Evolutionary conservation across 2,329 filamentous ascomycete genomes (phyloP), one percentile per base, ranked within the genome.

Genomic region (Hymenoscyphus salicellus): DNA sequence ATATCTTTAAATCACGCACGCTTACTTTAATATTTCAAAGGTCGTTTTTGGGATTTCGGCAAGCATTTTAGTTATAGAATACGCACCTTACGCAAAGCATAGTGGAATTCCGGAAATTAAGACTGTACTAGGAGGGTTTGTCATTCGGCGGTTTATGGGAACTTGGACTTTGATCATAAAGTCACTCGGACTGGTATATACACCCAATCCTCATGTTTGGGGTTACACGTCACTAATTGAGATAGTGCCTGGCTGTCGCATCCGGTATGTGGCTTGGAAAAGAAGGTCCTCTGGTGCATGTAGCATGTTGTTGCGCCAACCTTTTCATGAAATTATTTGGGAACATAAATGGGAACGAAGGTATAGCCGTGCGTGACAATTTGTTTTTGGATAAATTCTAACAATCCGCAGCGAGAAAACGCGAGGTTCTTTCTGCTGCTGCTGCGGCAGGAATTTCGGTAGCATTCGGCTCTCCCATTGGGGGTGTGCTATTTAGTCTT

Each of bases 31-130:
- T n/a, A 5, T 8, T 5, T 60, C 36, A 14, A 56, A 57, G 93
- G 90, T 82, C 94, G 10, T 90, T 7, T 94, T 96, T 74, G 93
- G 94, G 30, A 82, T 87, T 43, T 86, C 84, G 64, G 92, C 95
- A 10, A 91, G 90, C 61, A 75, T 93, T 61, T 80, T 98, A 62
- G 93, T 98, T 16, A 87, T 89, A 72, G 86, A 89, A 71, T 98
- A 93, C 77, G 92, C 92, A 28, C 82, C 90, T 5, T 92, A 97
- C 78, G 94, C 94, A 58, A 94, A 91, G 75, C 94, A 98, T 74
- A 97, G 92, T 75, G 94, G 94, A 78, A 97, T 99, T 71, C 93
- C 94, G 5, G 94, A 99, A 80, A 96, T 99, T 79, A 99, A 99
- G 82, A 97, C 93, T 2, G 86, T 99, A 8, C 80, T 99, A 62